Percentiles rank a stretch among this genome's conserved stretches.
These are phyloP conservation scores for Lactarius quietus DNA, from an alignment of 768 basidiomycete genomes.

Conservation along the genomic window DNA sequence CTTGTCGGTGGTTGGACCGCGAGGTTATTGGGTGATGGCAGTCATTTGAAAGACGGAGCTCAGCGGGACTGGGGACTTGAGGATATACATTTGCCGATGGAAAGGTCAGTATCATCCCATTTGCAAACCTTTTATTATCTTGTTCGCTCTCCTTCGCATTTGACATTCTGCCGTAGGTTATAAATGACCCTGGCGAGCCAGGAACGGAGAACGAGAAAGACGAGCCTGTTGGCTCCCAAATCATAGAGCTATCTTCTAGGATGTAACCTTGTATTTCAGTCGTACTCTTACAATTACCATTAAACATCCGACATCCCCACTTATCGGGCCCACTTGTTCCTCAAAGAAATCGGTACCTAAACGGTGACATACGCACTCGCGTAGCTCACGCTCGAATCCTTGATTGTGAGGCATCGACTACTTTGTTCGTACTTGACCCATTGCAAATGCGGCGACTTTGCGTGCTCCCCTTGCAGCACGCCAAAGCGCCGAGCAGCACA, in stretches of 20 bases:
- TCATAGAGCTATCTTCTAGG: slow-evolving; percentile 22
- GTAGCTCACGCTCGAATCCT: slow-evolving; percentile 93
- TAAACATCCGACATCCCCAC: not conserved
- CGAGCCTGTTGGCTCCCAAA: slow-evolving; percentile 53
- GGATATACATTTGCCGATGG: slow-evolving; percentile 58
- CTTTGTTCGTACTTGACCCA: slow-evolving; percentile 97
- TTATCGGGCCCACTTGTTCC: not conserved
- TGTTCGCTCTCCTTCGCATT: not conserved
- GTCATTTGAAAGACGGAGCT: slow-evolving; percentile 55
- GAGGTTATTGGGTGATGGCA: slow-evolving; percentile 48
- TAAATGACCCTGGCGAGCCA: slow-evolving; percentile 66
- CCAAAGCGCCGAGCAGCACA: slow-evolving; percentile 77
- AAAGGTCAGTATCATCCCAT: slow-evolving; percentile 41
- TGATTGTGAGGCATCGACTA: slow-evolving; percentile 58
- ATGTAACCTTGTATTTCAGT: slow-evolving; percentile 17
- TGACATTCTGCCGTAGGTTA: slow-evolving; percentile 44
- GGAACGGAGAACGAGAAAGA: slow-evolving; percentile 60
- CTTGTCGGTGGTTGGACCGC: slow-evolving; percentile 46
- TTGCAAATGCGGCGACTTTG: slow-evolving; percentile 42
- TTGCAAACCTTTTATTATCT: not conserved
- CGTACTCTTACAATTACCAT: not conserved
- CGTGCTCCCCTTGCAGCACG: slow-evolving; percentile 47
- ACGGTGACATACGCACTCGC: slow-evolving; percentile 83
- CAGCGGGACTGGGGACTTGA: slow-evolving; percentile 81
- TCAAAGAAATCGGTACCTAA: slow-evolving; percentile 31